Conservation (phyloP, 1,139 yeast species). For the Petasospora rhodanensis region DNA sequence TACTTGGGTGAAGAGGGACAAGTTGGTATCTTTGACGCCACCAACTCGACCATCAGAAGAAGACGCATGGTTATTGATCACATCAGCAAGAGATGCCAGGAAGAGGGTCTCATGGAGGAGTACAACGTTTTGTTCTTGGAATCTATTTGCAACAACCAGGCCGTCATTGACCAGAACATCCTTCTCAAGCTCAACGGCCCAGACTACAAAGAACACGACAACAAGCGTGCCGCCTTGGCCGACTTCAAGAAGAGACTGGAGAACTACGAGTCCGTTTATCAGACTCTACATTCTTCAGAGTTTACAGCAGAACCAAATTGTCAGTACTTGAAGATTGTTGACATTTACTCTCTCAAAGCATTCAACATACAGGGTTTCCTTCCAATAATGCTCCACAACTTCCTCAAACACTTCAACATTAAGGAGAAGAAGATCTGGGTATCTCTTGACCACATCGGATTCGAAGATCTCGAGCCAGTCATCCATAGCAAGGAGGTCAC, state of each 20-base stretch:
- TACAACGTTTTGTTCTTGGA: slow-evolving; percentile 74
- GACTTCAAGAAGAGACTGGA: slow-evolving; percentile 72
- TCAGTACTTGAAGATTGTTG: slow-evolving; percentile 71
- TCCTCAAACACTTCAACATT: slow-evolving; percentile 19
- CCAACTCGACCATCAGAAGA: slow-evolving; percentile 74
- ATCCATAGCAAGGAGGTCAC: slow-evolving; percentile 1
- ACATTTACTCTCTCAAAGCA: slow-evolving; percentile 82
- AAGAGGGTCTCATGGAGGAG: slow-evolving; percentile 35
- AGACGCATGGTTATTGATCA: slow-evolving; percentile 51
- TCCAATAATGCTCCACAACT: slow-evolving; percentile 18
- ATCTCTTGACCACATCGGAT: slow-evolving; percentile 7
- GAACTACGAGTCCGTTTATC: slow-evolving; percentile 78
- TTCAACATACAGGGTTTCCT: slow-evolving; percentile 77
- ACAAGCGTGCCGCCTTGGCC: slow-evolving; percentile 60
- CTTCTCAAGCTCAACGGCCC: slow-evolving; percentile 79
- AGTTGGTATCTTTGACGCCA: slow-evolving; percentile 88
- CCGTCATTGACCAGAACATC: slow-evolving; percentile 67
- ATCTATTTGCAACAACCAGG: slow-evolving; percentile 68
- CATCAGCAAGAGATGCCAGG: slow-evolving; percentile 34
- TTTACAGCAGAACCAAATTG: slow-evolving; percentile 45
- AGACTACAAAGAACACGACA: slow-evolving; percentile 63
- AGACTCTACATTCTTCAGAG: slow-evolving; percentile 58
- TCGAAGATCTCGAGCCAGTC: slow-evolving; percentile 25
- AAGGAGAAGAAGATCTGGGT: slow-evolving; percentile 21
- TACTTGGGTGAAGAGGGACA: slow-evolving; percentile 70